Base-by-base conservation (phyloP, 139 green algal species). In the Picochlorum costavermella region DNA sequence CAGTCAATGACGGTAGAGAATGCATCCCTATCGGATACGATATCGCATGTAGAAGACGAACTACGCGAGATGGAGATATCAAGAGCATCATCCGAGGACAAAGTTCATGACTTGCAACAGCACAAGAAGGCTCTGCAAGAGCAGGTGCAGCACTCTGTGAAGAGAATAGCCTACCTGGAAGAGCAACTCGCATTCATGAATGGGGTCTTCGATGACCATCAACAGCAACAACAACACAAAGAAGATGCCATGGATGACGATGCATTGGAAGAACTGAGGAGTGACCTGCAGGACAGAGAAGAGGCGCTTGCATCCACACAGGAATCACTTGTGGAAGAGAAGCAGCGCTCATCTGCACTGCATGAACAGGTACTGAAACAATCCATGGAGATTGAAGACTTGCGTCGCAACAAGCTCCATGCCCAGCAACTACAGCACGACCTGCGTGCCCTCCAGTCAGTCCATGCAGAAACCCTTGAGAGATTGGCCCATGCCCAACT, bases 381-480 rank as follows among this genome's bases (percentile, higher is more conserved):
- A 61, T 65, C 65, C 4, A 16, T 73, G 26, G 71, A 77, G 31
- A 31, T 77, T n/a, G 71, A 77, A n/a, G 57, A 72, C 12, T 13
- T 61, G 13, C 71, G 71, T 28, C 28, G 37, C 0, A 57, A 77
- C 64, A 58, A 57, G 68, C 5, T 53, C 17, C 46, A 11, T 23
- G 46, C 46, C 16, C 16, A 53, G 46, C 16, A n/a, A 12, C 14
- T 51, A 14, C 46, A 51, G 6, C 46, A 51, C 16, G 46, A 51
- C 16, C 17, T 51, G 9, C 16, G 12, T 20, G 46, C 46, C 46
- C 17, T 51, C 33, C 9, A 40, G 33, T 40, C 33, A 12, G 33
- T 40, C 33, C 33, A 40, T 40, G 33, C 33, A 40, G 33, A 40
- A 40, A 40, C 33, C 33, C 33, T 40, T 12, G 33, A 40, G 46